Percentiles rank a stretch among this genome's conserved stretches.
phyloP scores from a whole-genome alignment of 495 filamentous ascomycete species.

The Jackrogersella multiformis region DNA sequence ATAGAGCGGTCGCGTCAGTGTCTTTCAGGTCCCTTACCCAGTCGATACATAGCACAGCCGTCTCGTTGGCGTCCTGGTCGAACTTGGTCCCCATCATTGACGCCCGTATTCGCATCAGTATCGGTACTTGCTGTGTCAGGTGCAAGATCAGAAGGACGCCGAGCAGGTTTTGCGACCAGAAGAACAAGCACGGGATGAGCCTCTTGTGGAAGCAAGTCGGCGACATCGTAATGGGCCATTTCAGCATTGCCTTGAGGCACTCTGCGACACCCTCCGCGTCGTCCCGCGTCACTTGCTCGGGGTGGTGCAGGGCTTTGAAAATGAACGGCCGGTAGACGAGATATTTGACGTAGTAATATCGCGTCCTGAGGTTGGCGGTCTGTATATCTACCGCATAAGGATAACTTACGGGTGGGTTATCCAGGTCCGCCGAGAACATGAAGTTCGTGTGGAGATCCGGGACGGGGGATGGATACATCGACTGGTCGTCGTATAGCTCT shows the following conservation, averaged over 20 bases:
- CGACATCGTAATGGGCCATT: conserved; percentile 67
- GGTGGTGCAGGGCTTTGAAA: conserved; percentile 68
- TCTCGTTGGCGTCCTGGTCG: conserved; percentile 58
- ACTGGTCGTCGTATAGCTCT: conserved; percentile 40
- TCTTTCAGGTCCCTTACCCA: conserved; percentile 64
- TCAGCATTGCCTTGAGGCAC: conserved; percentile 61
- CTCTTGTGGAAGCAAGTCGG: conserved; percentile 64
- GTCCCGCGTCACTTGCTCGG: conserved; percentile 61
- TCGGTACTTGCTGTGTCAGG: conserved; percentile 58
- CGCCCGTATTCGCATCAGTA: conserved; percentile 55
- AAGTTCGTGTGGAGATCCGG: conserved; percentile 40
- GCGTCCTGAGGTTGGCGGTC: conserved; percentile 63
- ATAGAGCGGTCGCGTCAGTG: conserved; percentile 57
- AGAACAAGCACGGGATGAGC: conserved; percentile 65
- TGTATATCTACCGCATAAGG: conserved; percentile 63
- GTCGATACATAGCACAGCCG: conserved; percentile 59
- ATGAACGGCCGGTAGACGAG: conserved; percentile 67
- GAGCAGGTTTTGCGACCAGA: conserved; percentile 67
- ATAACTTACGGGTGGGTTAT: conserved; percentile 52
- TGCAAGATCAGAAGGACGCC: conserved; percentile 65
- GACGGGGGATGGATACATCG: conserved; percentile 37
- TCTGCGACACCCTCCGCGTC: conserved; percentile 61
- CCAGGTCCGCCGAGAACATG: conserved; percentile 63
- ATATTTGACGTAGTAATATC: conserved; percentile 68
- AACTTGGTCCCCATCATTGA: conserved; percentile 56